These are phyloP conservation scores for Neurospora cerealis DNA, from an alignment of 495 filamentous ascomycete species.

Conservation along the genomic window DNA sequence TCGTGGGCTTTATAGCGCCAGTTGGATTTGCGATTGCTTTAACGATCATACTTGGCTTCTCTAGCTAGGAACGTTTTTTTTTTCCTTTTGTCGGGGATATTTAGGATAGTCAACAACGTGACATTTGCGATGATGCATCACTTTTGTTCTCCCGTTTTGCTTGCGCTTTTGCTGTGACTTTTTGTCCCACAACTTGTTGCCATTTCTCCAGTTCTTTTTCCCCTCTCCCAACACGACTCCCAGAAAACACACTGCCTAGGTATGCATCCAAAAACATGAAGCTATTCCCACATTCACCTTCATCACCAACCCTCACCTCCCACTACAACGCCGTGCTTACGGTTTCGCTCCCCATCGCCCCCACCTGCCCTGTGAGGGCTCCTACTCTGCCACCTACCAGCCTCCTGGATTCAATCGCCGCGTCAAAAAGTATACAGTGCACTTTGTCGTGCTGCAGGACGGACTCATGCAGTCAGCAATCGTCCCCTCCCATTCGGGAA, in stretches of 20 bases:
- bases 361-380: background rate
- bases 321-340: background rate
- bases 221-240: background rate
- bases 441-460: background rate
- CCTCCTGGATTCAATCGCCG: background rate
- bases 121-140: background rate
- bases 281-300: background rate
- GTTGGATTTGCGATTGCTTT: background rate
- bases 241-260: background rate
- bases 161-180: background rate
- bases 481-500: background rate
- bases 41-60: background rate
- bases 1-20: background rate
- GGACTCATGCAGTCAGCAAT: background rate
- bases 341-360: background rate
- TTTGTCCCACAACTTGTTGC: background rate
- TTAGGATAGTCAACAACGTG: background rate
- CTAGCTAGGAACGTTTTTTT: background rate
- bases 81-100: background rate
- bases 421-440: background rate
- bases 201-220: background rate
- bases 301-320: background rate
- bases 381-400: background rate
- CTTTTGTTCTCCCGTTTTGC: background rate
- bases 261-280: background rate